Conservation (phyloP, 1,284 basidiomycete genomes). For the Phenoliferia sp. region DNA sequence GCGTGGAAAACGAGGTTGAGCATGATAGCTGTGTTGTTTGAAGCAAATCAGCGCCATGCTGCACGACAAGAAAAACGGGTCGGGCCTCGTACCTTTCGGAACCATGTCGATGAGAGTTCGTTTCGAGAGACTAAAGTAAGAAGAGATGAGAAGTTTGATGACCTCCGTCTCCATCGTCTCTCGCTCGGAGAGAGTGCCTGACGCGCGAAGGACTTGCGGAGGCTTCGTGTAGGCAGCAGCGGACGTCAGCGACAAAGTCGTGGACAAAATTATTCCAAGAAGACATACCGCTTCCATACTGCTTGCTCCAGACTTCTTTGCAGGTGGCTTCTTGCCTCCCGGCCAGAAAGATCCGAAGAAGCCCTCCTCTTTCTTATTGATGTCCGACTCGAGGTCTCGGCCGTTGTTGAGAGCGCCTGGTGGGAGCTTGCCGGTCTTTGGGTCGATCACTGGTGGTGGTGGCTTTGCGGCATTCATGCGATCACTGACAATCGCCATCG, state of each 20-base stretch:
- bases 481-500: conserved; percentile 81
- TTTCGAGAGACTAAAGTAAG: conserved; percentile 94
- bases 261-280: conserved; percentile 8
- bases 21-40: conserved; percentile 62
- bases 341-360: conserved; percentile 96
- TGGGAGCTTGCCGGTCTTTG: conserved; percentile 61
- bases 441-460: conserved; percentile 55
- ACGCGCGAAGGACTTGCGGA: conserved; percentile 84
- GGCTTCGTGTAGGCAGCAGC: conserved; percentile 50
- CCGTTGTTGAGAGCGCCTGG: conserved; percentile 76
- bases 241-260: conserved; percentile 6
- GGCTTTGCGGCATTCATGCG: conserved; percentile 70
- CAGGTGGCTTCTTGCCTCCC: conserved; percentile 51
- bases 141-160: conserved; percentile 63
- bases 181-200: conserved; percentile 86
- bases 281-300: conserved; percentile 70
- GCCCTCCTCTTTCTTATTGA: conserved; percentile 71
- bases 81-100: conserved; percentile 50
- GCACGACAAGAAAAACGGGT: no score
- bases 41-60: conserved; percentile 38
- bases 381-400: conserved; percentile 85
- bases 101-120: conserved; percentile 99
- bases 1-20: conserved; percentile 86
- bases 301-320: conserved; percentile 63
- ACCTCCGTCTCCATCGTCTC: conserved; percentile 99